Base-by-base conservation (phyloP, 345 rosid genomes). In the Mangifera indica region DNA sequence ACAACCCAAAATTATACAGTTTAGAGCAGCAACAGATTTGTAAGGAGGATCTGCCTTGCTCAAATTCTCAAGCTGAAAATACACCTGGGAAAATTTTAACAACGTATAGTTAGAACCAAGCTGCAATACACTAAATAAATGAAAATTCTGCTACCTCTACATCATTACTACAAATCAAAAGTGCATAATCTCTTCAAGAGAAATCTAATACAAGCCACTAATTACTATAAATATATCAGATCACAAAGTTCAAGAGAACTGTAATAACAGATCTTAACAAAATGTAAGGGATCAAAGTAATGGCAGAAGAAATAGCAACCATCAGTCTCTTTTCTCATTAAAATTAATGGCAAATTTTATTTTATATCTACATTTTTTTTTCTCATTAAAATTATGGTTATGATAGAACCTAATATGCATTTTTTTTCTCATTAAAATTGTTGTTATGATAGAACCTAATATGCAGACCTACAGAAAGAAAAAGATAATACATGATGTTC, bases 11-110 rank as follows among this genome's bases (percentile, higher is more conserved):
- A 95, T 80, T 70, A 95, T 72, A 88, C 98, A 95, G 78, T 95
- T 95, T 59, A 95, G 75, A 76, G 96, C 98, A 84, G 97, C 91
- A 63, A 92, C 90, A 58, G 99, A 95, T 81, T 91, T 95, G 81
- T 88, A 88, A 45, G 97, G 96, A 60, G 85, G 85, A 21, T 92
- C 87, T 60, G 87, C 91, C 60, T 54, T 76, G 69, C 88, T 89
- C 85, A 90, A 79, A 65, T 80, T 91, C 84, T 92, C 98, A 74
- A 95, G 83, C 74, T 95, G 96, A 80, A 83, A 89, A 81, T 92
- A 95, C 51, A 90, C 99, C 99, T 92, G 87, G 44, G 0, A 71
- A 40, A 45, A 75, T 46, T 67, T 51, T 52, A 65, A 74, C 5
- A 68, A 56, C 26, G 54, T 10, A 66, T 32, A 25, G 21, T 77